Conservation (phyloP, 2,329 filamentous ascomycete genomes). For the Colletotrichum tabaci region DNA sequence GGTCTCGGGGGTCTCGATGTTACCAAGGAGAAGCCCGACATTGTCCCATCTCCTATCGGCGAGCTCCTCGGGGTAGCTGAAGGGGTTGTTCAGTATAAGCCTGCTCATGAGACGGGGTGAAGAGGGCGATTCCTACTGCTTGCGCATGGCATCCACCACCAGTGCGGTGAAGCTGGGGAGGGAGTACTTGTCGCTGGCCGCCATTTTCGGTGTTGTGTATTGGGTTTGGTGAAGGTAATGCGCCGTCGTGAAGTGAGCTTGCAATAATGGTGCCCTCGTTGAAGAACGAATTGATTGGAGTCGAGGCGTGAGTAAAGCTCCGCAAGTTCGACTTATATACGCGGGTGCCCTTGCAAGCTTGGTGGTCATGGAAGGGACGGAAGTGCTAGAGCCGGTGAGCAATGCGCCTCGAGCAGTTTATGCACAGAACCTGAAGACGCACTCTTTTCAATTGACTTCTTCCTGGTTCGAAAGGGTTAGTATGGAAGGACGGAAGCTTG, state of each 20-base stretch:
- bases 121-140: constrained; percentile 71
- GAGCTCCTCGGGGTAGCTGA: constrained; percentile 88
- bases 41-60: constrained; percentile 97
- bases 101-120: neutral
- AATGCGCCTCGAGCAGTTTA: constrained; percentile 5
- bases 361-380: constrained; percentile 21
- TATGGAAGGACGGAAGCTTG: neutral
- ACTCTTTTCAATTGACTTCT: neutral
- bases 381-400: constrained; percentile 20
- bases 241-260: neutral
- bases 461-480: neutral
- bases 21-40: constrained; percentile 82
- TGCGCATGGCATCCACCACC: constrained; percentile 86
- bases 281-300: neutral
- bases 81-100: constrained; percentile 11
- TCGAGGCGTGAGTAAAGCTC: constrained; percentile 19
- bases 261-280: too few species aligned
- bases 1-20: constrained; percentile 53
- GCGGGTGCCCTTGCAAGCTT: constrained; percentile 32
- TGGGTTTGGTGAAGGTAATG: neutral
- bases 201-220: constrained; percentile 10
- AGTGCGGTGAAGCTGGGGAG: constrained; percentile 61
- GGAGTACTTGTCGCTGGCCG: constrained; percentile 33
- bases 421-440: neutral
- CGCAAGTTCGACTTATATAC: constrained; percentile 39